Percentiles rank a stretch among this genome's conserved stretches.
Conservation (phyloP, 1,139 yeast species). For the Geotrichum phurueaensis region DNA sequence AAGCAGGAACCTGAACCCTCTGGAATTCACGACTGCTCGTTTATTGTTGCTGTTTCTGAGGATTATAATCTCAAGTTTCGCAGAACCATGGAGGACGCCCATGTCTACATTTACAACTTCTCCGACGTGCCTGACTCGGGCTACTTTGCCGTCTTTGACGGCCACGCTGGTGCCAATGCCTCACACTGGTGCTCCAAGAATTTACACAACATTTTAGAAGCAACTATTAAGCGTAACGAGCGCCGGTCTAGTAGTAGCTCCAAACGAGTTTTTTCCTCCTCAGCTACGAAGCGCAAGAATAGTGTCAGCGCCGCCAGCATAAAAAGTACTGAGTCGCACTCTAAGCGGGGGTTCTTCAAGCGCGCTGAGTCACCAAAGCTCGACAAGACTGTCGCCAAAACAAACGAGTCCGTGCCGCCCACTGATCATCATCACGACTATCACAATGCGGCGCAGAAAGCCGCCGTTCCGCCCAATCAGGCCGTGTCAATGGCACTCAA, state of each 20-base stretch:
- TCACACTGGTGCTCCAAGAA: conserved; percentile 95
- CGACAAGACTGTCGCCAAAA: not conserved
- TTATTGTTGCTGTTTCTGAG: conserved; percentile 77
- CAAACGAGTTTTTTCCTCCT: not conserved
- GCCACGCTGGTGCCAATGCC: conserved; percentile 92
- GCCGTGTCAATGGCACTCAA: conserved; percentile 34
- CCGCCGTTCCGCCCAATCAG: not conserved
- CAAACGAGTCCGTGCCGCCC: not conserved
- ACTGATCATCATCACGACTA: not conserved
- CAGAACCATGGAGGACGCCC: conserved; percentile 94
- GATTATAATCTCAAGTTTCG: conserved; percentile 77
- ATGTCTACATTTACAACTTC: conserved; percentile 86
- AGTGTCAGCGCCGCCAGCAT: not conserved
- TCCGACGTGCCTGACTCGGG: conserved; percentile 90
- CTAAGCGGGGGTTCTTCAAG: conserved; percentile 2
- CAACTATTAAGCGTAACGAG: conserved; percentile 37
- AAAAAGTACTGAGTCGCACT: conserved; percentile 5
- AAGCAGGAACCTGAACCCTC: conserved; percentile 13
- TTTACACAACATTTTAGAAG: conserved; percentile 61
- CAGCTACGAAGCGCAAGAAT: not conserved
- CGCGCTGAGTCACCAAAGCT: not conserved
- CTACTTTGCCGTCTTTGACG: conserved; percentile 92
- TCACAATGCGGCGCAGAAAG: not conserved
- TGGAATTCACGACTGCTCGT: conserved; percentile 27
- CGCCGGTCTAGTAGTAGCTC: not conserved